Evolutionary conservation across 352 stramenopile species (phyloP).

Genomic region (Globisporangium nagaii): DNA sequence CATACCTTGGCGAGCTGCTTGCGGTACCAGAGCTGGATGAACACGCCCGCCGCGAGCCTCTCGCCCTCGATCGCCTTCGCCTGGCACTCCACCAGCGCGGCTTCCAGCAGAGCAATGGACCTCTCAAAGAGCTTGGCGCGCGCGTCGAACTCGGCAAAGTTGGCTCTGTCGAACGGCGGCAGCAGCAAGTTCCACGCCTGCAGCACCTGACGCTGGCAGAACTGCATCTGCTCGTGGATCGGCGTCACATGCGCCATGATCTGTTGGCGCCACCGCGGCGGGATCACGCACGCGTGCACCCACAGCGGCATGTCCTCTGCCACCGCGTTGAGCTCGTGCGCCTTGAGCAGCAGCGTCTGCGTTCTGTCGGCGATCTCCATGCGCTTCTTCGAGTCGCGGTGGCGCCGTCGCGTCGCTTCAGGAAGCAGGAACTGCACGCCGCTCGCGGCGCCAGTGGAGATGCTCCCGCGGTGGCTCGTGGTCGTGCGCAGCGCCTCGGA

Average conservation of each 20-base stretch:
- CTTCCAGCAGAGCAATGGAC: background rate
- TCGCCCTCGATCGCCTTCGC: constrained; percentile 23
- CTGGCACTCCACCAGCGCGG: constrained; percentile 24
- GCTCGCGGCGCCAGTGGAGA: constrained; percentile 10
- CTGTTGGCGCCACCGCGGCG: constrained; percentile 31
- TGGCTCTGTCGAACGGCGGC: constrained; percentile 29
- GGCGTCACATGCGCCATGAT: constrained; percentile 28
- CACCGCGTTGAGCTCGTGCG: constrained; percentile 24
- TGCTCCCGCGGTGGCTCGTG: constrained; percentile 14
- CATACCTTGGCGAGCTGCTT: constrained; percentile 29
- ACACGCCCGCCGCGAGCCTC: constrained; percentile 22
- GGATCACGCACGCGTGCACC: constrained; percentile 32
- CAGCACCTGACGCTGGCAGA: constrained; percentile 26
- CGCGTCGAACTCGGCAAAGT: constrained; percentile 22
- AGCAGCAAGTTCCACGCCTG: constrained; percentile 31
- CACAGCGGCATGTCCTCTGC: constrained; percentile 34
- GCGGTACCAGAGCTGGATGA: constrained; percentile 45
- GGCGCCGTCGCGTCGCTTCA: constrained; percentile 17
- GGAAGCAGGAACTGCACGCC: constrained; percentile 3
- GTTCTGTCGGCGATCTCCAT: constrained; percentile 25
- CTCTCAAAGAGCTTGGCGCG: constrained; percentile 30
- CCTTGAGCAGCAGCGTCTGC: constrained; percentile 28
- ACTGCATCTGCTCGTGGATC: constrained; percentile 31
- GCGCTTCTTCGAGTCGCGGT: constrained; percentile 35
- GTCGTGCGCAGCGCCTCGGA: constrained; percentile 12